These are phyloP conservation scores for Candida methanosorbosa DNA, from an alignment of 805 yeast species.

Conservation along the genomic window DNA sequence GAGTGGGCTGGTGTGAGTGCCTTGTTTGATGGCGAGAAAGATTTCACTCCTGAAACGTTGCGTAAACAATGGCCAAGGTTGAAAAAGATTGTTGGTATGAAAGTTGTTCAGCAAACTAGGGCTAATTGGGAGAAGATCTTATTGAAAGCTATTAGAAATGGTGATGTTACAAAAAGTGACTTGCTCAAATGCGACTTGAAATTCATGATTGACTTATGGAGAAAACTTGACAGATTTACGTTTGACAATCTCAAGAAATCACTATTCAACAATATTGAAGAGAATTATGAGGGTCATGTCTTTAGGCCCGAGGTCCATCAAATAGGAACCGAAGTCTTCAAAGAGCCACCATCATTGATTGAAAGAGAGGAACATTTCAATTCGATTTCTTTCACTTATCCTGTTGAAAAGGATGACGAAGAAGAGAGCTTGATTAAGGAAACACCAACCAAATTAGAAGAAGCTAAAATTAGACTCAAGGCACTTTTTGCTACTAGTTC, in stretches of 20 bases:
- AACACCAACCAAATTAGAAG: slow-evolving; percentile 20
- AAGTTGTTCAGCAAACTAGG: slow-evolving; percentile 44
- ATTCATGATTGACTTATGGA: slow-evolving; percentile 59
- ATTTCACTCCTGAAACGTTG: slow-evolving; percentile 32
- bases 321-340: slow-evolving; percentile 32
- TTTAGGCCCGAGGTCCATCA: slow-evolving; percentile 25
- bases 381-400: slow-evolving; percentile 33
- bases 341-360: slow-evolving; percentile 51
- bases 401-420: slow-evolving; percentile 13
- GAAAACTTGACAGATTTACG: slow-evolving; percentile 24
- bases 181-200: slow-evolving; percentile 41
- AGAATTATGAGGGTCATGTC: slow-evolving; percentile 37
- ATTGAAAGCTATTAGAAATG: slow-evolving; percentile 48
- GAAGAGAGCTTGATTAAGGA: slow-evolving; percentile 2
- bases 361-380: slow-evolving; percentile 55
- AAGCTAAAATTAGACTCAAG: slow-evolving; percentile 34
- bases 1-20: slow-evolving; percentile 56
- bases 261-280: slow-evolving; percentile 32
- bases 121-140: slow-evolving; percentile 63
- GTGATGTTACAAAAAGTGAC: slow-evolving; percentile 38
- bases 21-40: slow-evolving; percentile 31
- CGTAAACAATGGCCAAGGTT: slow-evolving; percentile 66
- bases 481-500: slow-evolving; percentile 52
- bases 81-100: slow-evolving; percentile 47
- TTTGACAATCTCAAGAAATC: slow-evolving; percentile 20